phyloP scores from a whole-genome alignment of 768 basidiomycete species.

The Tephrocybe sp. region DNA sequence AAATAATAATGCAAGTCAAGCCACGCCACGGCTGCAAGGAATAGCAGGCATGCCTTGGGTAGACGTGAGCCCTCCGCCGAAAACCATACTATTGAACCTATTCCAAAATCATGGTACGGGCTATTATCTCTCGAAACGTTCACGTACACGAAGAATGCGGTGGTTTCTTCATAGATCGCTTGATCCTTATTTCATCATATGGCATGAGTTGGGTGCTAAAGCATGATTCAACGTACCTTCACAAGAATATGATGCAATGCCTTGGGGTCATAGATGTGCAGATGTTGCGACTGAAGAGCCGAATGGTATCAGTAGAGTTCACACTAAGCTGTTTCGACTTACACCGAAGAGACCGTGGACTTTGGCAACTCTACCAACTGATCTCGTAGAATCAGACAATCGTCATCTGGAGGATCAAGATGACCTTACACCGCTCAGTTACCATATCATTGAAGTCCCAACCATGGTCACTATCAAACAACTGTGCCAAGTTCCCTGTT shows the following conservation, averaged over 20 bases:
- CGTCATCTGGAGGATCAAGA: neutral
- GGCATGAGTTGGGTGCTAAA: neutral
- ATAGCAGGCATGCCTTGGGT: neutral
- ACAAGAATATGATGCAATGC: conserved; percentile 38
- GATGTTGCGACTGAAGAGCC: conserved; percentile 19
- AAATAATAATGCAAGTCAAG: neutral
- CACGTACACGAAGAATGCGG: conserved; percentile 5
- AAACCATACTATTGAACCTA: conserved; percentile 1
- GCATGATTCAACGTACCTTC: conserved; percentile 22
- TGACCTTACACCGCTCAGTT: conserved; percentile 11
- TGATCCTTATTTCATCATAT: conserved; percentile 3
- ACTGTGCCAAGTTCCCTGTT: conserved; percentile 19
- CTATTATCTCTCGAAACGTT: no score
- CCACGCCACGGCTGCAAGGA: neutral
- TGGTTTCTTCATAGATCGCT: conserved; percentile 8
- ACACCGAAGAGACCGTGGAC: conserved; percentile 7
- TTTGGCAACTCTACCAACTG: conserved; percentile 3
- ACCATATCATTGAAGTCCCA: conserved; percentile 19
- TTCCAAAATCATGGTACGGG: neutral
- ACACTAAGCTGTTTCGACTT: neutral
- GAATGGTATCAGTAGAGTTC: neutral
- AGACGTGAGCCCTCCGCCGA: conserved; percentile 10
- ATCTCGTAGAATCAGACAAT: neutral
- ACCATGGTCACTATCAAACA: conserved; percentile 12
- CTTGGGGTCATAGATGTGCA: conserved; percentile 36